A percentile compares a stretch with the other conserved stretches of the same genome.
Conservation (phyloP, 148 eudicot species). For the Talinum fruticosum region DNA sequence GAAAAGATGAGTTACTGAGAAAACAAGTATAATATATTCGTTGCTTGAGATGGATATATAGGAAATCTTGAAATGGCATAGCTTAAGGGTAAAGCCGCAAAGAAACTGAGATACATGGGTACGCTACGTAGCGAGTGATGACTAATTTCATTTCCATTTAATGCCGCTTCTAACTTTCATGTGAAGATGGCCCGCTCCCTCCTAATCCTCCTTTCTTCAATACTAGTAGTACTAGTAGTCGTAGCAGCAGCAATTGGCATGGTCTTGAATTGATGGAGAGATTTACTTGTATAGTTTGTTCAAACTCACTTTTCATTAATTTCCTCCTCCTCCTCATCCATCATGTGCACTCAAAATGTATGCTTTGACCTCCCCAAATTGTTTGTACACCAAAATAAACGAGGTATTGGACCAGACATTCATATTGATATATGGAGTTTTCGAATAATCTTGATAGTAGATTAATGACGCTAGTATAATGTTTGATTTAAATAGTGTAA, state of each 20-base stretch:
- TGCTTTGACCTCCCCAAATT: not conserved
- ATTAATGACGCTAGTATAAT: no score
- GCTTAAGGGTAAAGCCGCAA: conserved; percentile 24
- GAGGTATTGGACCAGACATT: no score
- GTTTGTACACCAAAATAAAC: no score
- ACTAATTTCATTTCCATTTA: conserved; percentile 14
- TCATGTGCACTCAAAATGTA: not conserved
- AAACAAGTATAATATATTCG: not conserved
- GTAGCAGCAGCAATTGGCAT: not conserved
- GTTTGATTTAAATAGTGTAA: no score
- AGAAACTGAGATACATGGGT: not conserved
- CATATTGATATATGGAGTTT: no score
- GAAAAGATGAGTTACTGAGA: not conserved
- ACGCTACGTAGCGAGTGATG: not conserved
- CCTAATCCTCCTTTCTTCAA: conserved; percentile 4
- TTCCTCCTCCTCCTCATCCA: not conserved
- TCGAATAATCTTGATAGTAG: no score
- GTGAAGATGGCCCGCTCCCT: conserved; percentile 24
- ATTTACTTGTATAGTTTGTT: conserved; percentile 5
- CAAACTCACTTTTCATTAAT: not conserved
- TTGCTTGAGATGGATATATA: not conserved
- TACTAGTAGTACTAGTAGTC: not conserved
- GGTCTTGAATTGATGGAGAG: not conserved
- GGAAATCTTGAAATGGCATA: conserved; percentile 17
- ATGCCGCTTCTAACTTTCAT: conserved; percentile 23